A percentile compares a stretch with the other conserved stretches of the same genome.
phyloP scores from a whole-genome alignment of 2,329 filamentous ascomycete genomes.

The Thielaviopsis populi region DNA sequence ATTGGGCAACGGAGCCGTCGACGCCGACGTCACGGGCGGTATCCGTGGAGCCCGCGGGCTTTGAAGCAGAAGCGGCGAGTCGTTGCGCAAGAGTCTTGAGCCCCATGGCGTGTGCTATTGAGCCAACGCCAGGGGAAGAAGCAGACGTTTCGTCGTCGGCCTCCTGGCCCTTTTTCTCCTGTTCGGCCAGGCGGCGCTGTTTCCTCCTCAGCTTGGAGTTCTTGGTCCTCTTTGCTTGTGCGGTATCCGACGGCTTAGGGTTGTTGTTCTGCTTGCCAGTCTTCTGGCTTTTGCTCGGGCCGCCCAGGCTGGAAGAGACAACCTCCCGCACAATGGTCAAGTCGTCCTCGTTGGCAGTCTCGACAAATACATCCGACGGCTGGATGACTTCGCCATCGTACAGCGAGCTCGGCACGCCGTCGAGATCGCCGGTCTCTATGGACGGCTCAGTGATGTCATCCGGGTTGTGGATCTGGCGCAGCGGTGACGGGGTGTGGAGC shows the following conservation, averaged over 20 bases:
- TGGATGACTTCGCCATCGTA: background rate
- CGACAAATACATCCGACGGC: background rate
- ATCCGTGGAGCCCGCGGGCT: background rate
- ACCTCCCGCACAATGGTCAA: background rate
- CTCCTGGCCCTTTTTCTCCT: background rate
- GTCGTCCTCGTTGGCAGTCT: background rate
- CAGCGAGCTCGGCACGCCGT: background rate
- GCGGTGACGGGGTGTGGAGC: background rate
- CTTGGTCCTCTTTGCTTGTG: background rate
- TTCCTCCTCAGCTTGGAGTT: background rate
- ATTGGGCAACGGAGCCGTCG: background rate
- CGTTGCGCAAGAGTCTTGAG: background rate
- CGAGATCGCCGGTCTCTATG: background rate
- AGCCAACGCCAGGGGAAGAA: background rate
- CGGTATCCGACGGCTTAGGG: background rate
- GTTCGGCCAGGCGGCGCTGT: background rate
- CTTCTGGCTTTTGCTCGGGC: background rate
- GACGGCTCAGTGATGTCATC: conserved; percentile 12
- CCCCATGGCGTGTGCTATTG: conserved; percentile 7
- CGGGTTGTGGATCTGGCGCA: conserved; percentile 8
- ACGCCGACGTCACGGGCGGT: background rate
- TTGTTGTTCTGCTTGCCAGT: background rate
- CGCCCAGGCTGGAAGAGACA: background rate
- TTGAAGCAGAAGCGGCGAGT: background rate
- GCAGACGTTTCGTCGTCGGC: background rate